Evolutionary conservation across 345 rosid species (phyloP), one percentile per base, ranked within the genome.

Genomic region (Nasturtium officinale): DNA sequence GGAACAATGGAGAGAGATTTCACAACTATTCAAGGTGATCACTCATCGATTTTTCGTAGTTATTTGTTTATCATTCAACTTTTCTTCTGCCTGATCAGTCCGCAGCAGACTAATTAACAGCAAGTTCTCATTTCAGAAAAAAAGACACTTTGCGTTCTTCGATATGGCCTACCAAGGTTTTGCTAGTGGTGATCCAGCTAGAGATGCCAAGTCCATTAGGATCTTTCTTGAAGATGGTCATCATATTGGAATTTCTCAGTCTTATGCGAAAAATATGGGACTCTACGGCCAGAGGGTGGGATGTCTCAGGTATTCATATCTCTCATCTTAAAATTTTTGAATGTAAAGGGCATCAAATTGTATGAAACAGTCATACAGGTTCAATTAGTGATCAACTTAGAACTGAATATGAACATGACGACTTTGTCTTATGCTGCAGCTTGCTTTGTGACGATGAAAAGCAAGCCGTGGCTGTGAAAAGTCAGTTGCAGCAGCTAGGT

Each of bases 121-220:
- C 29, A 7, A 60, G 33, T 78, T 21, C 33, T 32, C 47, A 21
- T 67, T 82, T 77, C 85, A 94, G 98, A 83, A 58, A 1, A 94
- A 91, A 78, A 87, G 84, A 9, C 97, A 94, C 71, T 91, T 94
- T 77, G 79, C 98, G 66, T 87, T 94, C 82, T 94, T 94, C 75
- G 98, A 94, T 74, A 94, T 90, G 98, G 98, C 98, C 16, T 94
- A 90, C 81, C 98, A 94, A 88, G 97, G 97, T 62, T 94, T 94
- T 75, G 98, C 98, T 15, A 89, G 96, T 72, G 97, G 98, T 64
- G 96, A 94, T 81, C 97, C 98, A 42, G 92, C 80, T 65, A 91
- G 83, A 78, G 98, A 94, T 83, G 97, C 98, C 58, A 91, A 94
- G 72, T 77, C 98, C 53, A 91, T 94, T 68, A 84, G 97, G 82